These are phyloP conservation scores for Trichoderma reesei DNA, from an alignment of 495 filamentous ascomycete genomes.

Conservation along the genomic window DNA sequence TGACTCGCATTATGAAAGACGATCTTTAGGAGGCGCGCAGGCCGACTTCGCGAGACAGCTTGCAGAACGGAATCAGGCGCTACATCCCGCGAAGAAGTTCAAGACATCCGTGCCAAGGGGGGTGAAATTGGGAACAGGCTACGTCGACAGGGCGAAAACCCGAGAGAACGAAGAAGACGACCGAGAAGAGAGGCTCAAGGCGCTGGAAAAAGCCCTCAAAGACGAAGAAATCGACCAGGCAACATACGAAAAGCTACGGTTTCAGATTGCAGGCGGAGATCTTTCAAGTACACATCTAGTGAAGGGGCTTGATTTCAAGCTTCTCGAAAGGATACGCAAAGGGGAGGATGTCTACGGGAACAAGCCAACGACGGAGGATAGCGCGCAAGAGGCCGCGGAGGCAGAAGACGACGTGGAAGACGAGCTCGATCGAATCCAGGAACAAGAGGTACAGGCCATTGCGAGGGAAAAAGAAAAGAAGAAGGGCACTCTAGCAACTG, in stretches of 20 bases:
- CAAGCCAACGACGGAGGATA: conserved; percentile 17
- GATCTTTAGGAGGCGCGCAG: conserved; percentile 49
- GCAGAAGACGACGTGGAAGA: conserved; percentile 50
- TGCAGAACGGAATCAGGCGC: conserved; percentile 57
- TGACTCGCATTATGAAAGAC: conserved; percentile 36
- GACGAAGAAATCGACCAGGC: conserved; percentile 67
- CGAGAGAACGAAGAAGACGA: conserved; percentile 49
- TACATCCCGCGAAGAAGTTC: conserved; percentile 57
- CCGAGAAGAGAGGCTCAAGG: conserved; percentile 54
- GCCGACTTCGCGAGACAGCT: conserved; percentile 79
- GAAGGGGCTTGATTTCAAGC: conserved; percentile 80
- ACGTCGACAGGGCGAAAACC: conserved; percentile 68
- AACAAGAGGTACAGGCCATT: conserved; percentile 49
- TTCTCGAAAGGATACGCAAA: conserved; percentile 61
- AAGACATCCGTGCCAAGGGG: conserved; percentile 77
- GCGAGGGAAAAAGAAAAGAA: conserved; percentile 51
- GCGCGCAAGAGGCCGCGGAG: conserved; percentile 15
- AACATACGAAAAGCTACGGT: conserved; percentile 61
- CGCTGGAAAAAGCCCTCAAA: conserved; percentile 74
- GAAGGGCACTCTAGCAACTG: conserved; percentile 64
- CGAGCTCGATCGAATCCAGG: conserved; percentile 65
- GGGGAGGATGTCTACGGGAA: conserved; percentile 60
- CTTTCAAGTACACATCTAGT: conserved; percentile 70
- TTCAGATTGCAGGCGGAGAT: conserved; percentile 77
- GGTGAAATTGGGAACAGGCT: conserved; percentile 65